Evolutionary conservation across 2,329 filamentous ascomycete genomes (phyloP), one percentile per base, ranked within the genome.

Genomic region (Aureobasidium sp.): DNA sequence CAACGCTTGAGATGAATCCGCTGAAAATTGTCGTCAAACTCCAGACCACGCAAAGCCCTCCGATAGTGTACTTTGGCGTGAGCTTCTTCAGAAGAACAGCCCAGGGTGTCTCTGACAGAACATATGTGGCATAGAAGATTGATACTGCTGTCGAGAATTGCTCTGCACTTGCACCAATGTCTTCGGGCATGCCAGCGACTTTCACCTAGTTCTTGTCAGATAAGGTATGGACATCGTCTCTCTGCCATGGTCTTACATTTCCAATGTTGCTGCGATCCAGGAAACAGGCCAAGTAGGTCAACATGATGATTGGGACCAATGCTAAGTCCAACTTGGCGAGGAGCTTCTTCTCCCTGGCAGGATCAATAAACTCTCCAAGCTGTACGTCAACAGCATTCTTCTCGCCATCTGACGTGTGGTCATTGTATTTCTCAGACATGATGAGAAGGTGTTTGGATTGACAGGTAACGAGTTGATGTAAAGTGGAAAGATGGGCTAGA

Each of bases 181-280:
- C 78, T 42, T 74, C 70, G 2, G 76, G 74, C 75, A 81, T 78
- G 49, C 76, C 74, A 37, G 76, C 77, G 6, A 77, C 73, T 61
- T 75, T 75, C 44, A 60, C 63, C 55, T 59, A 11, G 32, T 5
- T 4, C 30, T 27, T 52, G 34, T 52, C 32, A 52, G 48, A 16
- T 15, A 21, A 25, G 16, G 15, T 32, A 21, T 5, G 4, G 21
- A 21, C 9, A 25, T 15, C 5, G 1, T 9, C 29, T 16, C 4
- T 13, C 4, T 30, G 25, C 25, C 25, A 15, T 13, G 15, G 8
- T 8, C 54, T 47, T 41, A 55, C 32, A 21, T 54, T 66, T 74
- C 78, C 78, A 42, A 83, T 82, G 65, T 81, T 82, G 25, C 75
- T 74, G 59, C 83, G 76, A 69, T 86, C 83, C 44, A 84, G 72